These are phyloP conservation scores for Lactifluus echinatus DNA, from an alignment of 768 basidiomycete genomes.

Conservation along the genomic window DNA sequence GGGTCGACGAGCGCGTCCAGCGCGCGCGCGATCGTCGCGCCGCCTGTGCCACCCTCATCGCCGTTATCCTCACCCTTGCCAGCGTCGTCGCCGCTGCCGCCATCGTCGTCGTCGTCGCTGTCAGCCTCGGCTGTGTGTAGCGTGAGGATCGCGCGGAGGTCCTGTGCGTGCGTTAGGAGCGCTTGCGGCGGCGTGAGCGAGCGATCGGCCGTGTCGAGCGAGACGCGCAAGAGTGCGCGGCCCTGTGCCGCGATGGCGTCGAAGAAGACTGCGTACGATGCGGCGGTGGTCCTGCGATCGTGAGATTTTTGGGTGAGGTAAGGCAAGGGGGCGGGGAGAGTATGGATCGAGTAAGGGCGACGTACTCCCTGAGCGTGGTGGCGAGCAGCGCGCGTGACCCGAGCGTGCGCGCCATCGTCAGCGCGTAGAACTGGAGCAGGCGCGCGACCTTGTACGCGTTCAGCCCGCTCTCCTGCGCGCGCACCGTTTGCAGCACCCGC, in stretches of 20 bases:
- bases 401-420: constrained; percentile 90
- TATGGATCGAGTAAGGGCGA: not conserved
- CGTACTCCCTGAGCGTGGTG: constrained; percentile 67
- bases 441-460: constrained; percentile 90
- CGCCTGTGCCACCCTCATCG: constrained; percentile 6
- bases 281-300: constrained; percentile 58
- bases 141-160: constrained; percentile 74
- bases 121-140: constrained; percentile 38
- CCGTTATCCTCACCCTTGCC: constrained; percentile 13
- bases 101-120: constrained; percentile 19
- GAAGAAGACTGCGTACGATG: constrained; percentile 79
- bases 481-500: constrained; percentile 87
- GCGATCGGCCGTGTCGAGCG: constrained; percentile 58
- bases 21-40: constrained; percentile 54
- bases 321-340: not conserved
- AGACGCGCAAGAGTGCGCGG: constrained; percentile 45
- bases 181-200: constrained; percentile 64
- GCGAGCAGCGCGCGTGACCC: constrained; percentile 77
- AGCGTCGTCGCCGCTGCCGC: constrained; percentile 14
- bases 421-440: constrained; percentile 86
- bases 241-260: constrained; percentile 83
- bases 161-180: constrained; percentile 75
- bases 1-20: constrained; percentile 83
- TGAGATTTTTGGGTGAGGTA: not conserved
- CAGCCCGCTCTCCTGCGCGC: constrained; percentile 89